Conservation (phyloP, 495 filamentous ascomycete genomes). For the Lepidopterella palustris region DNA sequence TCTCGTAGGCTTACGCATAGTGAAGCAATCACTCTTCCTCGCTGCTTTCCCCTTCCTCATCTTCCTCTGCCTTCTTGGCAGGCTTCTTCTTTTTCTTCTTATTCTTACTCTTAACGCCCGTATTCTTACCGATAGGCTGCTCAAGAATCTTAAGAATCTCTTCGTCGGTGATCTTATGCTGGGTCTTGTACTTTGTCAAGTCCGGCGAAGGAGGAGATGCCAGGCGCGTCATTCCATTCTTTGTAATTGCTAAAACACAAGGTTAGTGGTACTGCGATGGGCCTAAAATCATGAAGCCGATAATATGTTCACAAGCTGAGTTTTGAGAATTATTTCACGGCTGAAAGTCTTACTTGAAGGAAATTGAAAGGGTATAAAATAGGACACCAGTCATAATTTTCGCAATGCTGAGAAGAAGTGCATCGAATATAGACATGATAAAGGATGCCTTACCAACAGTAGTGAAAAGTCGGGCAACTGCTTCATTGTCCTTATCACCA, state of each 20-base stretch:
- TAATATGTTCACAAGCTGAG: background rate
- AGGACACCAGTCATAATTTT: background rate
- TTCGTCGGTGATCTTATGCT: slow-evolving; percentile 97
- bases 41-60: slow-evolving; percentile 44
- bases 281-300: background rate
- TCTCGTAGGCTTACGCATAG: background rate
- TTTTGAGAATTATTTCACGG: background rate
- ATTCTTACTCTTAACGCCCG: slow-evolving; percentile 67
- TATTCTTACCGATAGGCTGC: slow-evolving; percentile 69
- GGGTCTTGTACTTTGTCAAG: slow-evolving; percentile 72
- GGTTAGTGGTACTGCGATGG: background rate
- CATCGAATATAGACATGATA: slow-evolving; percentile 2
- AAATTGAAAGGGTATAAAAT: background rate
- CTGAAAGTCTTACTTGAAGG: background rate
- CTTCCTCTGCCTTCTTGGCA: slow-evolving; percentile 58
- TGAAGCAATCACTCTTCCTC: slow-evolving; percentile 50
- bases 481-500: slow-evolving; percentile 77
- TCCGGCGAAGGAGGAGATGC: slow-evolving; percentile 67
- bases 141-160: slow-evolving; percentile 90
- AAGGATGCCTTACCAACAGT: slow-evolving; percentile 70
- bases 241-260: slow-evolving; percentile 71
- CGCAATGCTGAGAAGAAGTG: background rate
- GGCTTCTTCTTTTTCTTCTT: slow-evolving; percentile 89
- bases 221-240: slow-evolving; percentile 87
- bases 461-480: slow-evolving; percentile 79